Evolutionary conservation across 2,329 filamentous ascomycete genomes (phyloP).

Genomic region (Ceratocystis variospora): DNA sequence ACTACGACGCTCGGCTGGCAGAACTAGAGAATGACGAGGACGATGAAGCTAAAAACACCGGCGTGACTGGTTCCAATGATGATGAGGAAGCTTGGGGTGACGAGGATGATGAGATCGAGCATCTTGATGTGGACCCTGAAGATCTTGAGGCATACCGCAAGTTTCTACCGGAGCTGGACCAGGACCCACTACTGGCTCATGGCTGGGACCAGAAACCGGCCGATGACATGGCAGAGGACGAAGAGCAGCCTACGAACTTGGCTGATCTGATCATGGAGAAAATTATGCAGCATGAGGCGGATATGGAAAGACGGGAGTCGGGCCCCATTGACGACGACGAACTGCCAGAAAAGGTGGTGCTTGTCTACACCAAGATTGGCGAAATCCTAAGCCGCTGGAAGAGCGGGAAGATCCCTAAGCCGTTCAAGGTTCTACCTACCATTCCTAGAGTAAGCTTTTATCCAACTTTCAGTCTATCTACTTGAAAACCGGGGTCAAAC

Average conservation of each 20-base stretch:
- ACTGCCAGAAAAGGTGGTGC: conserved; percentile 78
- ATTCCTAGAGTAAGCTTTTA: conserved; percentile 40
- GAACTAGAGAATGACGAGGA: conserved; percentile 38
- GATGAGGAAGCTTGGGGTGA: conserved; percentile 62
- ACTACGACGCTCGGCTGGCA: conserved; percentile 63
- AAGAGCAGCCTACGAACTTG: conserved; percentile 56
- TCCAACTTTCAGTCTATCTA: too few species aligned
- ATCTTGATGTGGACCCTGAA: conserved; percentile 71
- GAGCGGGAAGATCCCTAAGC: conserved; percentile 60
- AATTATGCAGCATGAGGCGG: conserved; percentile 80
- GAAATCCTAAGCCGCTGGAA: conserved; percentile 19
- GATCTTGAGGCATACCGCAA: conserved; percentile 85
- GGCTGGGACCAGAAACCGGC: conserved; percentile 39
- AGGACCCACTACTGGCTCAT: conserved; percentile 58
- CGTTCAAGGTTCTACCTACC: conserved; percentile 90
- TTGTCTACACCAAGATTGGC: conserved; percentile 68
- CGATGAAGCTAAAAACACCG: conserved; percentile 26
- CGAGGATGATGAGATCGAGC: conserved; percentile 61
- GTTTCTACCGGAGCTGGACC: conserved; percentile 64
- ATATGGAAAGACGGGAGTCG: conserved; percentile 33
- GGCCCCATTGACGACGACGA: conserved; percentile 63
- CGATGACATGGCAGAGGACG: conserved; percentile 30
- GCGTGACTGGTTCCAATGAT: conserved; percentile 3
- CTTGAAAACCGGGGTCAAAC: too few species aligned
- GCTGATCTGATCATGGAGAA: conserved; percentile 88